Conservation (phyloP, 2,329 filamentous ascomycete genomes). For the Botrytis fabae region DNA sequence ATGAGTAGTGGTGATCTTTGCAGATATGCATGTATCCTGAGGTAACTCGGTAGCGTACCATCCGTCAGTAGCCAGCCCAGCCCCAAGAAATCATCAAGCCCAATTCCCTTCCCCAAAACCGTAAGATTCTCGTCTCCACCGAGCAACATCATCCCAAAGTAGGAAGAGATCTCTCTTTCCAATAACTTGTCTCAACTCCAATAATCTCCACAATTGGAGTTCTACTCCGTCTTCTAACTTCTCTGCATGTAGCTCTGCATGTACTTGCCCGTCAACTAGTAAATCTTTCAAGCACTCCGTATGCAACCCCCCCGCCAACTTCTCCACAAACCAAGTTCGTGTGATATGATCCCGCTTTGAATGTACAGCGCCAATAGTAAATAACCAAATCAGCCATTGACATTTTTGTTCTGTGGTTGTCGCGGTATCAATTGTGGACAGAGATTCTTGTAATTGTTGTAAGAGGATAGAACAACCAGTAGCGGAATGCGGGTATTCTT, state of each 20-base stretch:
- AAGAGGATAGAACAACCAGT: constrained; percentile 29
- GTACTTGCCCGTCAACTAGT: constrained; percentile 3
- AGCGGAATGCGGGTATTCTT: constrained; percentile 30
- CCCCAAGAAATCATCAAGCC: background rate
- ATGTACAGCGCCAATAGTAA: constrained; percentile 15
- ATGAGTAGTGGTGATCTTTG: constrained; percentile 2
- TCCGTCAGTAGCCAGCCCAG: background rate
- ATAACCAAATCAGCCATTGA: constrained; percentile 18
- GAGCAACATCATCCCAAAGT: constrained; percentile 15
- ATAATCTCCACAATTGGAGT: background rate
- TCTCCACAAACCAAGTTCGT: constrained; percentile 18
- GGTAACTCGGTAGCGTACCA: background rate
- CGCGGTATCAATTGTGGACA: constrained; percentile 19
- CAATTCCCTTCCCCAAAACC: background rate
- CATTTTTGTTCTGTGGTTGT: background rate
- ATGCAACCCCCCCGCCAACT: constrained; percentile 18
- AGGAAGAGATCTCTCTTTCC: constrained; percentile 13
- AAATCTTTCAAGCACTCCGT: background rate
- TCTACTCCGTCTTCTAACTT: background rate
- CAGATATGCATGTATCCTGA: background rate
- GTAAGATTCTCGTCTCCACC: background rate
- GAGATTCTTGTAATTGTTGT: constrained; percentile 24
- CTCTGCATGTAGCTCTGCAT: background rate
- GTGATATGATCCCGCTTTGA: constrained; percentile 1
- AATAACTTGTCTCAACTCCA: constrained; percentile 1